phyloP scores from a whole-genome alignment of 2,329 filamentous ascomycete species.

The Diaporthe longicolla region DNA sequence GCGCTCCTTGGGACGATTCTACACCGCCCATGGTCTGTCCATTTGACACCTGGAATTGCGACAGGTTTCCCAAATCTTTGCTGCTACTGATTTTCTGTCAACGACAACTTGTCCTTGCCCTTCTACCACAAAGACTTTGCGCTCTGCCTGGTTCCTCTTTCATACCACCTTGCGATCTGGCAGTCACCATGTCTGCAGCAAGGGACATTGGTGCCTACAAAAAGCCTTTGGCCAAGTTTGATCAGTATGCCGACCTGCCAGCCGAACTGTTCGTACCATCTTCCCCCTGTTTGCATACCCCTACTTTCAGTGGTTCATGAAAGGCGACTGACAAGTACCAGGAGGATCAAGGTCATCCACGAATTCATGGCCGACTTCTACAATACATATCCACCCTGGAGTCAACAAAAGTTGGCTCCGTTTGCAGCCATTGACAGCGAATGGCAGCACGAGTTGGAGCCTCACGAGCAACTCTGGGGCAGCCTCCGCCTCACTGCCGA shows the following conservation, averaged over 20 bases:
- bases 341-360: not conserved
- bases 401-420: not conserved
- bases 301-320: too few relatives aligned
- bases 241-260: not conserved
- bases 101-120: not conserved
- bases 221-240: not conserved
- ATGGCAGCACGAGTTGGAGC: constrained; percentile 2
- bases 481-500: not conserved
- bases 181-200: not conserved
- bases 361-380: not conserved
- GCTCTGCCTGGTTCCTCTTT: too few relatives aligned
- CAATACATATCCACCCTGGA: too few relatives aligned
- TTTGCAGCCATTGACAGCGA: not conserved
- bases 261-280: not conserved
- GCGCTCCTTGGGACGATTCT: not conserved
- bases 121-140: too few relatives aligned
- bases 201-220: not conserved
- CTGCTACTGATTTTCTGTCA: too few relatives aligned
- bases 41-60: not conserved
- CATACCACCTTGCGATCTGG: not conserved
- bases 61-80: not conserved
- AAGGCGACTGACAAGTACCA: too few relatives aligned
- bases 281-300: too few relatives aligned
- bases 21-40: not conserved
- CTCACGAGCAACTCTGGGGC: not conserved